phyloP scores from a whole-genome alignment of 1,139 yeast genomes.

The Debaryomyces udenii region DNA sequence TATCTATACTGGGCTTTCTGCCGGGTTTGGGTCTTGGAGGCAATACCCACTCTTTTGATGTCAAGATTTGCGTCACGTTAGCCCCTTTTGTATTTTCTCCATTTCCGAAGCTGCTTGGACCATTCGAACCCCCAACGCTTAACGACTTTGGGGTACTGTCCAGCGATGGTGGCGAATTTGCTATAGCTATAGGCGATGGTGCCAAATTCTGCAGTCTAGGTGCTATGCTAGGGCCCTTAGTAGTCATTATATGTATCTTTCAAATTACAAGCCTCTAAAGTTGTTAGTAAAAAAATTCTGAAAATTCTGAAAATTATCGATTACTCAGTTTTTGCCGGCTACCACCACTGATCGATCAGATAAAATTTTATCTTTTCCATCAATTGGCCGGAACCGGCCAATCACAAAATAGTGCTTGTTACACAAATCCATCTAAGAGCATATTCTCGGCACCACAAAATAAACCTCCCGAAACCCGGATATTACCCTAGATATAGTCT shows the following conservation, averaged over 20 bases:
- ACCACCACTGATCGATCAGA: conserved; percentile 16
- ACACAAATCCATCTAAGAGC: conserved; percentile 12
- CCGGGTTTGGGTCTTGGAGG: conserved; percentile 95
- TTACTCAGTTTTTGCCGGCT: neutral
- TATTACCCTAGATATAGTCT: neutral
- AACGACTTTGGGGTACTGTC: conserved; percentile 8
- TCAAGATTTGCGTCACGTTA: conserved; percentile 48
- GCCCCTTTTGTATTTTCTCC: neutral
- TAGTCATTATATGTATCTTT: conserved; percentile 20
- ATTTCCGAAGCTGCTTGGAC: neutral
- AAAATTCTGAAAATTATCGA: neutral
- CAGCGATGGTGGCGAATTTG: conserved; percentile 24
- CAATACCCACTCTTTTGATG: conserved; percentile 88
- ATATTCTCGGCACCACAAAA: conserved; percentile 5
- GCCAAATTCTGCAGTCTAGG: conserved; percentile 36
- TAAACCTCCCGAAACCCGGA: conserved; percentile 8
- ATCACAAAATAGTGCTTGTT: conserved; percentile 3
- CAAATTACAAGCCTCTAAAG: neutral
- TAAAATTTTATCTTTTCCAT: conserved; percentile 19
- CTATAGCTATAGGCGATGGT: conserved; percentile 36
- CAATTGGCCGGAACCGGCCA: conserved; percentile 9
- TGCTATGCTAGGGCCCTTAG: conserved; percentile 37
- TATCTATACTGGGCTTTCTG: conserved; percentile 76
- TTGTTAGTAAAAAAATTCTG: conserved; percentile 3
- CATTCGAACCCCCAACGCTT: conserved; percentile 1